phyloP scores from a whole-genome alignment of 768 basidiomycete genomes.

The Termitomyces sp. region DNA sequence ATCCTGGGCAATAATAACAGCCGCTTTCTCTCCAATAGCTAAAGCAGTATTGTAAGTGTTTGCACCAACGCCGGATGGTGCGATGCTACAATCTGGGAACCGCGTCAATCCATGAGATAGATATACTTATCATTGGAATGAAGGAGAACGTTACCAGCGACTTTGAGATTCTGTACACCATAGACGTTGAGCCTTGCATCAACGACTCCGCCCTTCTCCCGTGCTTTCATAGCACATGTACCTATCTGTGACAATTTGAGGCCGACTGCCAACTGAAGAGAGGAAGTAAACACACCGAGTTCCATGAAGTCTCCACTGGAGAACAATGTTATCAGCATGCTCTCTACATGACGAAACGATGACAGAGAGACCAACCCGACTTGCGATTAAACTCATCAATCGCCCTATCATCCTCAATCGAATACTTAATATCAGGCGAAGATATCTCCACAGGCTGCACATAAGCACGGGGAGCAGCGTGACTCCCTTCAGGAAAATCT shows the following conservation, averaged over 20 bases:
- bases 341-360: not conserved
- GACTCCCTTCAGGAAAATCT: conserved; percentile 27
- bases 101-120: not conserved
- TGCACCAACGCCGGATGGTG: conserved; percentile 32
- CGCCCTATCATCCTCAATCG: conserved; percentile 33
- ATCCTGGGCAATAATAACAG: conserved; percentile 53
- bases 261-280: not conserved
- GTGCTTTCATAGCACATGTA: conserved; percentile 65
- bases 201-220: conserved; percentile 54
- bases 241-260: conserved; percentile 38
- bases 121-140: not conserved
- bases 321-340: not conserved
- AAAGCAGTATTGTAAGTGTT: conserved; percentile 40
- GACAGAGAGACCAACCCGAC: conserved; percentile 19
- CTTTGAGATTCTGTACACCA: conserved; percentile 50
- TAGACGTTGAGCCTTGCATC: conserved; percentile 60
- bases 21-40: conserved; percentile 58
- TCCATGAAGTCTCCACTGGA: conserved; percentile 38
- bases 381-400: conserved; percentile 34
- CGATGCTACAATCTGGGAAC: conserved; percentile 30
- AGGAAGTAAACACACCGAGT: conserved; percentile 28
- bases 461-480: conserved; percentile 18
- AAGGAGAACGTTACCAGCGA: conserved; percentile 37
- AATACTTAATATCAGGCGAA: conserved; percentile 33
- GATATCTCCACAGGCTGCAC: conserved; percentile 26